These are phyloP conservation scores for Daldinia vernicosa DNA, from an alignment of 495 filamentous ascomycete genomes.

Conservation along the genomic window DNA sequence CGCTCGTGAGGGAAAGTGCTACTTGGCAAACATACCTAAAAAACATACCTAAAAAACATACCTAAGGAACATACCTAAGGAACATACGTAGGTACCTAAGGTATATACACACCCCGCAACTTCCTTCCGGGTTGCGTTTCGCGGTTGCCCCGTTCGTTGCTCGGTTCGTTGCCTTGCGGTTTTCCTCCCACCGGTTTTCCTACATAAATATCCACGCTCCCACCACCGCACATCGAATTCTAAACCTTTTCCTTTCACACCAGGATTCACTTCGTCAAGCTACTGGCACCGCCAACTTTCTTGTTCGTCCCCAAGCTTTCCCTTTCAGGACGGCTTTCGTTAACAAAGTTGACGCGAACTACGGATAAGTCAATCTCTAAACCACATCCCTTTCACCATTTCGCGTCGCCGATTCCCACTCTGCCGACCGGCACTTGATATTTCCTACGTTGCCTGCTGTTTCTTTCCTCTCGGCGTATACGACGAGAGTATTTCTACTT, in stretches of 20 bases:
- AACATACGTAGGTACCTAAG: background rate
- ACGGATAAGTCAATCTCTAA: background rate
- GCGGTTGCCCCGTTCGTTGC: background rate
- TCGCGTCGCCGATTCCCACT: background rate
- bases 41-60: background rate
- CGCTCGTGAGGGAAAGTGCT: background rate
- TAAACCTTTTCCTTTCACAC: background rate
- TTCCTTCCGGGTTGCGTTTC: background rate
- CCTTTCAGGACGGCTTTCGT: no score
- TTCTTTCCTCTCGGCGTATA: background rate
- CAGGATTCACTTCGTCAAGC: background rate
- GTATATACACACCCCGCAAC: background rate
- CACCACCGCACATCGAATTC: background rate
- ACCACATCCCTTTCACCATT: background rate
- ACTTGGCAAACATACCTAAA: background rate
- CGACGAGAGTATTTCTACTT: background rate
- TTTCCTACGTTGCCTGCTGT: background rate
- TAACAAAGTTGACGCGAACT: no score
- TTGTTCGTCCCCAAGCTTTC: background rate
- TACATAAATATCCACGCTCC: background rate
- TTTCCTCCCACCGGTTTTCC: background rate
- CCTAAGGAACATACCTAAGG: background rate
- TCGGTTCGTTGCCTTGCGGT: background rate
- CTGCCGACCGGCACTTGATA: background rate
- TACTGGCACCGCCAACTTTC: background rate